These are phyloP conservation scores for Linnemannia schmuckeri DNA, from an alignment of 192 early-diverging fungal genomes.

Conservation along the genomic window DNA sequence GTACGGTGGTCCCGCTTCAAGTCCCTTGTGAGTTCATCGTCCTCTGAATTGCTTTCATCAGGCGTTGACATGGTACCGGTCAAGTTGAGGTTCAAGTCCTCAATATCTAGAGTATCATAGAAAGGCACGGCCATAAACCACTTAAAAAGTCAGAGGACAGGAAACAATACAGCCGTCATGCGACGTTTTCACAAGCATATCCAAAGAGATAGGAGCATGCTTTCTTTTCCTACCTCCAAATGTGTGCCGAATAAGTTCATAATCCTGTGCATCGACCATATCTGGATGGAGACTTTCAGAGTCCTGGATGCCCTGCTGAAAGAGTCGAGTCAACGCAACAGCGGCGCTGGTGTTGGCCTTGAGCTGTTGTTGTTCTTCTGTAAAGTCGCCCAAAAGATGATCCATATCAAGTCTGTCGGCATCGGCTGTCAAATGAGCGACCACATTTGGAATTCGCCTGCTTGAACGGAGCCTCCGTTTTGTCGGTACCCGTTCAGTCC, in stretches of 20 bases:
- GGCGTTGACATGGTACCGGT: constrained; percentile 26
- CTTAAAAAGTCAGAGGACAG: constrained; percentile 12
- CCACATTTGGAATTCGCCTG: constrained; percentile 24
- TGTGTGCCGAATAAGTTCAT: constrained; percentile 45
- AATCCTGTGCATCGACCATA: constrained; percentile 36
- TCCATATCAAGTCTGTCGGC: constrained; percentile 20
- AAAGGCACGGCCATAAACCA: not conserved
- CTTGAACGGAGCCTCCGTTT: constrained; percentile 44
- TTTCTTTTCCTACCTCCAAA: constrained; percentile 37
- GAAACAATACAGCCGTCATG: not conserved
- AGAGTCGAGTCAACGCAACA: constrained; percentile 31
- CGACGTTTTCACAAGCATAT: not conserved
- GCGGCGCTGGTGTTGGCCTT: constrained; percentile 38
- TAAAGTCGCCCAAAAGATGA: constrained; percentile 24
- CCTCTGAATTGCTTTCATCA: constrained; percentile 42
- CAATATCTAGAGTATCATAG: constrained; percentile 31
- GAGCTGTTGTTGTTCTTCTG: constrained; percentile 34
- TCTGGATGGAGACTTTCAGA: constrained; percentile 40
- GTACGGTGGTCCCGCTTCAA: constrained; percentile 38
- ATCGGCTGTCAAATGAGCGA: constrained; percentile 20
- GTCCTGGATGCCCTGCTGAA: constrained; percentile 36
- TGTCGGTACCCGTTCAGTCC: not conserved
- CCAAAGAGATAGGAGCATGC: not conserved
- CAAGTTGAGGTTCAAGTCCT: constrained; percentile 45
- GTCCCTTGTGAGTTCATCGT: constrained; percentile 39